Percentiles rank a stretch among this genome's conserved stretches.
phyloP scores from a whole-genome alignment of 2,329 filamentous ascomycete species.

The Lecanicillium sp. region DNA sequence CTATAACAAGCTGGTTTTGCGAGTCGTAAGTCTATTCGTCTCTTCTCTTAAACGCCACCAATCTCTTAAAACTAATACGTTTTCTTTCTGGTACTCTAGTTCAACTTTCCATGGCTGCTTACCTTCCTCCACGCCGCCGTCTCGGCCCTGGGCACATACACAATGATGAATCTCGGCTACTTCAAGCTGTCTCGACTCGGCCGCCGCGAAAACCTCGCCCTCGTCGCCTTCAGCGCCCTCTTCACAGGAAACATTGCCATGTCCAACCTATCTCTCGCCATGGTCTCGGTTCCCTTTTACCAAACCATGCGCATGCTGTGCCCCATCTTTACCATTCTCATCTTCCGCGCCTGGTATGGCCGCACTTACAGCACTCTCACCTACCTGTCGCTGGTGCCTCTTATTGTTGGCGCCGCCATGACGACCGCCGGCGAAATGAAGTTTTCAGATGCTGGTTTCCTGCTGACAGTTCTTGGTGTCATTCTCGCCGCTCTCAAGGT shows the following conservation, averaged over 20 bases:
- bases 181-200: constrained; percentile 45
- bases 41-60: background rate
- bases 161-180: constrained; percentile 41
- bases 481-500: constrained; percentile 47
- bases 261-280: constrained; percentile 52
- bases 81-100: constrained; percentile 27
- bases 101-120: constrained; percentile 52
- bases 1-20: constrained; percentile 51
- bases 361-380: constrained; percentile 47
- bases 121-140: constrained; percentile 51
- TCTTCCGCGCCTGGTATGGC: constrained; percentile 48
- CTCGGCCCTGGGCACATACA: constrained; percentile 46
- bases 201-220: constrained; percentile 43
- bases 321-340: constrained; percentile 53
- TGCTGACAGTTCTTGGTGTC: constrained; percentile 45
- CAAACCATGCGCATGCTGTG: constrained; percentile 55
- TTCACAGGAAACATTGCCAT: constrained; percentile 58
- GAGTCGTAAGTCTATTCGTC: constrained; percentile 31
- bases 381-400: constrained; percentile 52
- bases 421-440: constrained; percentile 56
- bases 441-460: constrained; percentile 49
- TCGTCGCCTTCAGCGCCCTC: constrained; percentile 49
- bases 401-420: constrained; percentile 50
- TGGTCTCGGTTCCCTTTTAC: constrained; percentile 59
- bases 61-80: too few species aligned